Conservation (phyloP, 2,329 filamentous ascomycete species). For the Colletotrichum viniferum region DNA sequence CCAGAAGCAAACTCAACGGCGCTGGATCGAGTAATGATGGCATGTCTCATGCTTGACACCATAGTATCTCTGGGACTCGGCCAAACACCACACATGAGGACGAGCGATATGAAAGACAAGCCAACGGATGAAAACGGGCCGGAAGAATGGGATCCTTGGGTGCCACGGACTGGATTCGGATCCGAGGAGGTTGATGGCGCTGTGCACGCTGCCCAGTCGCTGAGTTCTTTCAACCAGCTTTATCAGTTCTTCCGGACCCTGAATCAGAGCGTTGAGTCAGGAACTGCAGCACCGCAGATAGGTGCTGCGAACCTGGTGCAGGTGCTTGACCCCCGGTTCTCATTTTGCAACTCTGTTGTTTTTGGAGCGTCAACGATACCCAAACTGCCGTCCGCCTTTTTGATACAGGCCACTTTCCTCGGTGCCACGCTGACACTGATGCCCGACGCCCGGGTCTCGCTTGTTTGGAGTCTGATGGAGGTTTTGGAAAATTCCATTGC, state of each 20-base stretch:
- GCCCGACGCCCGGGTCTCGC: slow-evolving; percentile 35
- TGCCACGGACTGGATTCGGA: slow-evolving; percentile 49
- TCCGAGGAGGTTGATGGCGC: slow-evolving; percentile 9
- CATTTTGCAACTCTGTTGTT: slow-evolving; percentile 43
- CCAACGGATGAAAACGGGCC: slow-evolving; percentile 68
- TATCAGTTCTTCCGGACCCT: slow-evolving; percentile 42
- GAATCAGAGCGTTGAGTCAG: slow-evolving; percentile 26
- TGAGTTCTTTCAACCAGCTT: slow-evolving; percentile 48
- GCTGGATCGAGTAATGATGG: slow-evolving; percentile 41
- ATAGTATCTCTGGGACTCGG: slow-evolving; percentile 56
- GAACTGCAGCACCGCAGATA: slow-evolving; percentile 12
- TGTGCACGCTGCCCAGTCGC: slow-evolving; percentile 34
- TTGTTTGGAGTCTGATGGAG: slow-evolving; percentile 41
- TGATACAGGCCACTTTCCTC: slow-evolving; percentile 42
- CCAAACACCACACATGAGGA: slow-evolving; percentile 53
- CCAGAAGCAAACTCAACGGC: neutral
- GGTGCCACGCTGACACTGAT: slow-evolving; percentile 37
- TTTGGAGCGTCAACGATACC: slow-evolving; percentile 36
- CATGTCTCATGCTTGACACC: slow-evolving; percentile 68
- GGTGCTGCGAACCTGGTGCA: slow-evolving; percentile 34
- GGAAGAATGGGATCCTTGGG: slow-evolving; percentile 79
- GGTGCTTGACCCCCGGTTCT: slow-evolving; percentile 36
- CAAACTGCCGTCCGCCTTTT: slow-evolving; percentile 36
- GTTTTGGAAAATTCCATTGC: slow-evolving; percentile 31
- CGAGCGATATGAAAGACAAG: slow-evolving; percentile 48